Evolutionary conservation across 2,329 filamentous ascomycete species (phyloP), one percentile per base, ranked within the genome.

Genomic region (Arthrobotrys megalospora): DNA sequence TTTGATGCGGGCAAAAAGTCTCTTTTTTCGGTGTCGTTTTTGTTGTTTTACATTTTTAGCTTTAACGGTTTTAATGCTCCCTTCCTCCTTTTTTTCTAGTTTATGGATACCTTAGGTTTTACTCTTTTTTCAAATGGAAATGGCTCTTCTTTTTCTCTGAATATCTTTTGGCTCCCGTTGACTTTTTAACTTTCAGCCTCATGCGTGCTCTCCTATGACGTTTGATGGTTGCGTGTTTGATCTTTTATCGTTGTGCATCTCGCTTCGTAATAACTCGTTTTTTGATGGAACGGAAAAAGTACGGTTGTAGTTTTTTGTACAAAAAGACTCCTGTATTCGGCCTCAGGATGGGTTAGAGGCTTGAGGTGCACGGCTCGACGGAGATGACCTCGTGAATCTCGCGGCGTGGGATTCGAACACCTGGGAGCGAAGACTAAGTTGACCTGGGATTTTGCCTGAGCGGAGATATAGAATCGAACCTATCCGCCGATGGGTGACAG

Each of bases 31-130:
- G n/a, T 28, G 6, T 36, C 6, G 3, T 55, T 3, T 11, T 10
- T 12, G 34, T 34, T 60, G 8, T 60, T 60, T n/a, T 43, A 21
- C 16, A 24, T 43, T 60, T 38, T 19, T 38, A 60, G 34, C 34
- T 60, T 60, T 41, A 60, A 41, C 21, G 55, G 34, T 60, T 60
- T 60, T 60, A 60, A 60, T 60, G 55, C 55, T 60, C 24, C 24
- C 12, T n/a, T 52, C 4, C 24, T 7, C 32, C 34, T 12, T 21
- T 28, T 43, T 28, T 60, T 34, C 21, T 60, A 43, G 55, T 60
- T 43, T 41, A 43, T 10, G 55, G 55, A 60, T 60, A 60, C 55
- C 55, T 60, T 60, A 60, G 53, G 52, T 55, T 24, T 19, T 55
- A 7, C n/a, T 8, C 10, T 60, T 60, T 60, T 60, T 58, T 14